Conservation (phyloP, 2,329 filamentous ascomycete genomes). For the Akanthomyces uredinophilus region DNA sequence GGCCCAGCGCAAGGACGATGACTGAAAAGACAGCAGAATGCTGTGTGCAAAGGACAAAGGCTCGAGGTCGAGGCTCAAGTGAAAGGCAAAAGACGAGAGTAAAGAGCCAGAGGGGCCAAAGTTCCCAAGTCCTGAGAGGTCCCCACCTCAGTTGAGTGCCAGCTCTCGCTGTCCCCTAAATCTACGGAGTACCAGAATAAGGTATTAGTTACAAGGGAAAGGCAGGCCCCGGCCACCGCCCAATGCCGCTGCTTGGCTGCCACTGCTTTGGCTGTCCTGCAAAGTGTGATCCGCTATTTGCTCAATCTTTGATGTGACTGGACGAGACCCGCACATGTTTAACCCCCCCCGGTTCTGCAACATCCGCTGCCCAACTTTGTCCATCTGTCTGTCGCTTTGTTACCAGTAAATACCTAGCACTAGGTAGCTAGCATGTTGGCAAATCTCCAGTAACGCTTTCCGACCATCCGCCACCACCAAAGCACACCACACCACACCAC, state of each 20-base stretch:
- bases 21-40: too few relatives aligned
- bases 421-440: background rate
- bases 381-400: background rate
- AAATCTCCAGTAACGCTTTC: background rate
- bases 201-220: too few relatives aligned
- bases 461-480: slow-evolving; percentile 3
- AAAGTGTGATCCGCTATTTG: background rate
- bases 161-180: background rate
- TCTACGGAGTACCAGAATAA: too few relatives aligned
- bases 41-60: too few relatives aligned
- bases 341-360: background rate
- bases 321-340: background rate
- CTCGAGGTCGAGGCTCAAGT: too few relatives aligned
- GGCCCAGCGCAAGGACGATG: too few relatives aligned
- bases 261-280: background rate
- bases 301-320: background rate
- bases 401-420: background rate
- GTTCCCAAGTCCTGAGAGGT: too few relatives aligned
- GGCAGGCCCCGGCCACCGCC: background rate
- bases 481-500: background rate
- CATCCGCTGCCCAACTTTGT: background rate
- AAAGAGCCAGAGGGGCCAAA: too few relatives aligned
- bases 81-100: too few relatives aligned
- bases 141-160: background rate
- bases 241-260: background rate